phyloP scores from a whole-genome alignment of 352 stramenopile species.

The Globisporangium mamillatum region DNA sequence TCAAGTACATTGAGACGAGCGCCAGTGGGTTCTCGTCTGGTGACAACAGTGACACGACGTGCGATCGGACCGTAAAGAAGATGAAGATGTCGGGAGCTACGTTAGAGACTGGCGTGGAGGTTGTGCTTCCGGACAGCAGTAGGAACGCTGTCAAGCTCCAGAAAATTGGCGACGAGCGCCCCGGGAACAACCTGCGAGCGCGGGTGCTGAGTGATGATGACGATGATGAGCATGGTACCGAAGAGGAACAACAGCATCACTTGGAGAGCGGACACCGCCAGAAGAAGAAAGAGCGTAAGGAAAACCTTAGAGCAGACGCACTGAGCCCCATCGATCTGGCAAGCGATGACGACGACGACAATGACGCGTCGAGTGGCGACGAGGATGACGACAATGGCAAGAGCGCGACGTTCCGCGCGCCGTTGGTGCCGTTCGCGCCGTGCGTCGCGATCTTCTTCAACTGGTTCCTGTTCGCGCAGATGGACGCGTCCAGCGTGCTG shows the following conservation, averaged over 20 bases:
- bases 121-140: constrained; percentile 9
- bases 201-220: constrained; percentile 22
- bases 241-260: not conserved
- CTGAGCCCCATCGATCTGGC: constrained; percentile 3
- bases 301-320: not conserved
- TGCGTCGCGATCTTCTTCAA: constrained; percentile 87
- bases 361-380: not conserved
- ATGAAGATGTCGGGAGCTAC: not conserved
- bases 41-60: not conserved
- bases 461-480: constrained; percentile 86
- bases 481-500: constrained; percentile 58
- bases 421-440: constrained; percentile 72
- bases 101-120: not conserved
- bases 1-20: constrained; percentile 44
- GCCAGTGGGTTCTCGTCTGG: not conserved
- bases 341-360: constrained; percentile 4
- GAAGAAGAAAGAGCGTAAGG: constrained; percentile 16
- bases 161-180: constrained; percentile 7
- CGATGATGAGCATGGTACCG: constrained; percentile 16
- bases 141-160: not conserved
- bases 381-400: constrained; percentile 1
- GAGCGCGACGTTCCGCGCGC: constrained; percentile 48
- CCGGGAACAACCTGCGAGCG: constrained; percentile 1
- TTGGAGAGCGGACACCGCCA: constrained; percentile 7
- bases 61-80: constrained; percentile 1